Evolutionary conservation across 441 rosid species (phyloP).

Genomic region (Arabidopsis hybrid): DNA sequence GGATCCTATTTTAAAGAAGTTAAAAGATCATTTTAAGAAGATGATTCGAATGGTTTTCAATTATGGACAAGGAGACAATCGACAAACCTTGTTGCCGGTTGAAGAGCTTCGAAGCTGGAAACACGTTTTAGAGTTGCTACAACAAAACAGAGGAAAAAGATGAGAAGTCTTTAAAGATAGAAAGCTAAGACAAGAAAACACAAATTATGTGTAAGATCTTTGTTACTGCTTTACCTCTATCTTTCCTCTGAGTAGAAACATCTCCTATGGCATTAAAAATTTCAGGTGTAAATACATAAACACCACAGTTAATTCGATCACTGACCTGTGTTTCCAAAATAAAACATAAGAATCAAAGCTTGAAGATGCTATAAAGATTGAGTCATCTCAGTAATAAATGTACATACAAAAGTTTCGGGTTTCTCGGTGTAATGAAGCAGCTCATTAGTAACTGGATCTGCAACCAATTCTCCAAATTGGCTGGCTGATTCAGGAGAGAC

Average conservation of each 20-base stretch:
- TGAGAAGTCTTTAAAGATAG: slow-evolving; percentile 24
- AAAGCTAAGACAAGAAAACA: background rate
- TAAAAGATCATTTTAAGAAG: background rate
- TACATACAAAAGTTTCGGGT: slow-evolving; percentile 75
- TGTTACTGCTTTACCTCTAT: slow-evolving; percentile 55
- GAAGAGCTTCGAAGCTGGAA: slow-evolving; percentile 86
- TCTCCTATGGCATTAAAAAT: slow-evolving; percentile 66
- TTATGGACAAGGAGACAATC: slow-evolving; percentile 3
- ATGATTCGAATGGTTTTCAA: slow-evolving; percentile 10
- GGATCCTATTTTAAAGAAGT: slow-evolving; percentile 53
- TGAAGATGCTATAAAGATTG: background rate
- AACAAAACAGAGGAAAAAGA: slow-evolving; percentile 19
- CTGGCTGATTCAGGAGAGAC: slow-evolving; percentile 76
- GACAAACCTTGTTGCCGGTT: slow-evolving; percentile 69
- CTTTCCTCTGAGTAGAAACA: slow-evolving; percentile 62
- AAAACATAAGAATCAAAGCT: slow-evolving; percentile 20
- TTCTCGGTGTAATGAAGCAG: slow-evolving; percentile 80
- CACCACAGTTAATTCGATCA: slow-evolving; percentile 79
- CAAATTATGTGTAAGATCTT: slow-evolving; percentile 19
- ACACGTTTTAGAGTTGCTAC: slow-evolving; percentile 75
- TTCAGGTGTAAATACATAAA: slow-evolving; percentile 67
- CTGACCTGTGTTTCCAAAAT: slow-evolving; percentile 58
- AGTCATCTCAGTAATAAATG: slow-evolving; percentile 27
- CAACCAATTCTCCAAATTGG: slow-evolving; percentile 73
- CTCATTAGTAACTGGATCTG: slow-evolving; percentile 74